Evolutionary conservation across 108 stramenopile species (phyloP).

Genomic region (Stephanodiscus minutulus): DNA sequence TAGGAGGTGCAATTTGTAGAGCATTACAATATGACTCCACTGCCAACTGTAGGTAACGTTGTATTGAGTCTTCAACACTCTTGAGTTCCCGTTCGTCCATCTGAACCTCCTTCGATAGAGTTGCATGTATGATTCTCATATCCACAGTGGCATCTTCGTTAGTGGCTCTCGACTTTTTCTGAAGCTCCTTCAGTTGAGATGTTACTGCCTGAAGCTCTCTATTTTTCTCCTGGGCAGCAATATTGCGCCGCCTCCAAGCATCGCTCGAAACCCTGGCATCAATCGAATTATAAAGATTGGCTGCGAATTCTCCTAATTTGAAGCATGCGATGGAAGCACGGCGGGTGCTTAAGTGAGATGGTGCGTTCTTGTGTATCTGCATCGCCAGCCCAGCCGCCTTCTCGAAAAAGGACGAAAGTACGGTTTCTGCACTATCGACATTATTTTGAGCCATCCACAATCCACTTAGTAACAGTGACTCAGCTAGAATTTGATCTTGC

Average conservation of each 20-base stretch:
- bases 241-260: slow-evolving; percentile 66
- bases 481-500: slow-evolving; percentile 37
- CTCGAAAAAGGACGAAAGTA: slow-evolving; percentile 66
- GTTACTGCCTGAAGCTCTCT: slow-evolving; percentile 46
- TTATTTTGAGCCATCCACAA: slow-evolving; percentile 78
- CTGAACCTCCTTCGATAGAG: slow-evolving; percentile 43
- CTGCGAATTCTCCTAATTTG: slow-evolving; percentile 61
- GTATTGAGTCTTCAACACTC: slow-evolving; percentile 38
- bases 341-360: slow-evolving; percentile 19
- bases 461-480: slow-evolving; percentile 62
- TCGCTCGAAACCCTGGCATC: slow-evolving; percentile 59
- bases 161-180: slow-evolving; percentile 33
- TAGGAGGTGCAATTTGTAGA: slow-evolving; percentile 52
- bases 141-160: slow-evolving; percentile 20
- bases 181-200: slow-evolving; percentile 37
- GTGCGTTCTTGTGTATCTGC: slow-evolving; percentile 26
- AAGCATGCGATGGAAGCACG: slow-evolving; percentile 50
- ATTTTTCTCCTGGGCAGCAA: slow-evolving; percentile 42
- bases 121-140: slow-evolving; percentile 12
- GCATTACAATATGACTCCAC: slow-evolving; percentile 62
- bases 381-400: slow-evolving; percentile 59
- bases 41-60: slow-evolving; percentile 57
- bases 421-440: slow-evolving; percentile 58
- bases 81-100: slow-evolving; percentile 52
- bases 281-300: slow-evolving; percentile 57